These are phyloP conservation scores for Dactylonectria macrodidyma DNA, from an alignment of 2,329 filamentous ascomycete species.

Conservation along the genomic window DNA sequence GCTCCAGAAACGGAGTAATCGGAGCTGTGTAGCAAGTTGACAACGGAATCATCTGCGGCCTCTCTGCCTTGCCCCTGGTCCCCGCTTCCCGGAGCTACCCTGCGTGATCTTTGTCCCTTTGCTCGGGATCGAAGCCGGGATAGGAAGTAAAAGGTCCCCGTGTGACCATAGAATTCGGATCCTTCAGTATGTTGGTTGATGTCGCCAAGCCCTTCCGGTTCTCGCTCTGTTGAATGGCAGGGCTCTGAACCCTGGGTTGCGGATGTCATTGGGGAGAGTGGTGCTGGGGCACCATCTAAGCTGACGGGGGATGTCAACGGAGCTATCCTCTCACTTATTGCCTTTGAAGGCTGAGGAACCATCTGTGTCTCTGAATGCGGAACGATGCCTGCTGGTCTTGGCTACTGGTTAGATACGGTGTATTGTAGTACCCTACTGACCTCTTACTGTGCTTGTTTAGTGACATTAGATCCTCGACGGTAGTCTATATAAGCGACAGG, in stretches of 20 bases:
- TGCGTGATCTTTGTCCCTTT: slow-evolving; percentile 8
- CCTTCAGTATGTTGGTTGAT: slow-evolving; percentile 30
- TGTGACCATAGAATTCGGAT: slow-evolving; percentile 28
- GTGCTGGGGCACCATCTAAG: background rate
- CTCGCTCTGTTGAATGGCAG: background rate
- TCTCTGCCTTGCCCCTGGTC: background rate
- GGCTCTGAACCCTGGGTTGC: slow-evolving; percentile 5
- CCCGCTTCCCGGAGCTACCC: background rate
- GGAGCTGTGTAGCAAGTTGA: slow-evolving; percentile 29
- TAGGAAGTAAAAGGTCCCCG: slow-evolving; percentile 30
- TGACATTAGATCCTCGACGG: background rate
- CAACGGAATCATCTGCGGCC: slow-evolving; percentile 20
- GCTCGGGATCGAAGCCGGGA: slow-evolving; percentile 21
- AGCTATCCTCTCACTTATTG: background rate
- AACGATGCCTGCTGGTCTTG: background rate
- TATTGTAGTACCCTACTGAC: background rate
- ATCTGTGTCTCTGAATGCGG: background rate
- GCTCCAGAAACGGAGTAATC: slow-evolving; percentile 20
- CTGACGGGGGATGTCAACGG: slow-evolving; percentile 15
- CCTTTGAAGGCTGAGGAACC: background rate
- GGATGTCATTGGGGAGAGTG: slow-evolving; percentile 3
- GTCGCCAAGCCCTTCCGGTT: slow-evolving; percentile 25
- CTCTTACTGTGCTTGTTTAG: background rate
- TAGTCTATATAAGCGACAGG: slow-evolving; percentile 14
- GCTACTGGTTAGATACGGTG: background rate